A percentile compares a stretch with the other conserved stretches of the same genome.
These are phyloP conservation scores for Gossypium stocksii DNA, from an alignment of 345 rosid species.

Conservation along the genomic window DNA sequence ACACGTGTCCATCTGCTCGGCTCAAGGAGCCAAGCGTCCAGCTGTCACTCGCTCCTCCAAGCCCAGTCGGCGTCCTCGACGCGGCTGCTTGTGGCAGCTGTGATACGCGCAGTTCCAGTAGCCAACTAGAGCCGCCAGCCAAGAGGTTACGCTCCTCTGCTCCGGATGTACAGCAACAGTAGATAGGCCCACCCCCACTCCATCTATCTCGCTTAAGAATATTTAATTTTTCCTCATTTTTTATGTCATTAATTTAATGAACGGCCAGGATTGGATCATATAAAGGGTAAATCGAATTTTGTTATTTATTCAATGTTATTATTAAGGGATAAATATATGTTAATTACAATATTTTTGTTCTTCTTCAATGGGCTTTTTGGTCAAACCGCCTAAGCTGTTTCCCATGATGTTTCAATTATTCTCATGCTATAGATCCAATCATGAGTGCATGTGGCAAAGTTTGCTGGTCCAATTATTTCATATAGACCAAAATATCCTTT, in stretches of 20 bases:
- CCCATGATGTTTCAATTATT: not conserved
- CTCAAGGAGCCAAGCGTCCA: constrained; percentile 24
- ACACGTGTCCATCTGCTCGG: constrained; percentile 48
- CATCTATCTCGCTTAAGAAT: not conserved
- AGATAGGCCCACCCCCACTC: constrained; percentile 19
- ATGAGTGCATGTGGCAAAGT: not conserved
- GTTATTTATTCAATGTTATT: not conserved
- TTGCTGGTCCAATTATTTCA: constrained; percentile 6
- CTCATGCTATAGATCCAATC: not conserved
- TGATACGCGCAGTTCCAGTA: constrained; percentile 31
- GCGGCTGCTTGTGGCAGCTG: constrained; percentile 60
- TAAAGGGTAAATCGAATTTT: constrained; percentile 21
- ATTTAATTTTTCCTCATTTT: not conserved
- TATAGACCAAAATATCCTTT: not conserved
- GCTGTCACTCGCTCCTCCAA: constrained; percentile 35
- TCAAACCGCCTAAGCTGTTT: not conserved
- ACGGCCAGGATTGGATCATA: constrained; percentile 24
- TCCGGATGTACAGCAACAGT: constrained; percentile 43
- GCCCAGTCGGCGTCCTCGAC: constrained; percentile 63
- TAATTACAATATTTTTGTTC: not conserved
- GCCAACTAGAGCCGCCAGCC: constrained; percentile 30
- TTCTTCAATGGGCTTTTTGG: not conserved
- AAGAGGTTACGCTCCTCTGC: constrained; percentile 37
- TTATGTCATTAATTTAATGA: constrained; percentile 16
- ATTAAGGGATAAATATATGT: not conserved